Evolutionary conservation across 805 yeast genomes (phyloP).

Genomic region (Tetrapisispora iriomotensis): DNA sequence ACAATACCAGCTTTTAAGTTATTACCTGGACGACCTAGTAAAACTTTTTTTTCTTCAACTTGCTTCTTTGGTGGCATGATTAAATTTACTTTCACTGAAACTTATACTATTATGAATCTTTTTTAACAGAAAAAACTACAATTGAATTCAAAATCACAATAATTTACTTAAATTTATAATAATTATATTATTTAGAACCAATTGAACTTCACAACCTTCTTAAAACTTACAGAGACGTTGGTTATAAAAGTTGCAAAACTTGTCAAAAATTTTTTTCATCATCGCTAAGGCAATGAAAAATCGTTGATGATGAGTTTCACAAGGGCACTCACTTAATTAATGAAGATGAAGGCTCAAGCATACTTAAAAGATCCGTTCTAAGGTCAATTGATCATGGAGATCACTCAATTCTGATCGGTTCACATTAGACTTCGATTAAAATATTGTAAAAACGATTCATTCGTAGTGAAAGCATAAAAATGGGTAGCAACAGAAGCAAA

Average conservation of each 20-base stretch:
- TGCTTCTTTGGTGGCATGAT: constrained; percentile 34
- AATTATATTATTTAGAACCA: no score
- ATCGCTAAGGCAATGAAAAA: no score
- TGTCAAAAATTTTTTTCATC: background rate
- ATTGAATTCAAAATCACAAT: background rate
- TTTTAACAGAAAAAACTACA: background rate
- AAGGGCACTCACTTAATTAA: background rate
- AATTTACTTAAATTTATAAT: no score
- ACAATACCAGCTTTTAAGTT: constrained; percentile 52
- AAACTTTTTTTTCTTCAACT: constrained; percentile 50
- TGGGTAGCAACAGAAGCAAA: no score
- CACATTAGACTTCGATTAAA: no score
- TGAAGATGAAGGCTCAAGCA: background rate
- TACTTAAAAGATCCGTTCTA: background rate
- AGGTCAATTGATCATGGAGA: background rate
- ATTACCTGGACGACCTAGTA: constrained; percentile 77
- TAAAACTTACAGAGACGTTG: no score
- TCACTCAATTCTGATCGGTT: no score
- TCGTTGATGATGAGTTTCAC: background rate
- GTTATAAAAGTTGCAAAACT: no score
- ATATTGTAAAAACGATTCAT: no score
- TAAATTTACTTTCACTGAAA: background rate
- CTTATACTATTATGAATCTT: no score
- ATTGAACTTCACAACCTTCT: background rate
- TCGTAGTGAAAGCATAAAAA: no score